phyloP scores from a whole-genome alignment of 306 rosid genomes.

The Quercus aquifolioides region DNA sequence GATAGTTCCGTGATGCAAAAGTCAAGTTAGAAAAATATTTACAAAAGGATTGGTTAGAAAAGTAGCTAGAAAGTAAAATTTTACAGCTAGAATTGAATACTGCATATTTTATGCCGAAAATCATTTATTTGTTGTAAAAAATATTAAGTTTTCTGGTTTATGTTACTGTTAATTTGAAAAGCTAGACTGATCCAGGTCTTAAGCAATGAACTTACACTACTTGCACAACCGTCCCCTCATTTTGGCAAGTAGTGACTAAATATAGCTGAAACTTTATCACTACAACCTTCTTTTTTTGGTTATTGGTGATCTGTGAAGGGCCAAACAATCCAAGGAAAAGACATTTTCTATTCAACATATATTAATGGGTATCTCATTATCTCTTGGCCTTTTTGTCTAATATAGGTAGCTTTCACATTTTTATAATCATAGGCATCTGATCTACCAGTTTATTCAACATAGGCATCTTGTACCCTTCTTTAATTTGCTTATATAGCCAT shows the following conservation, averaged over 20 bases:
- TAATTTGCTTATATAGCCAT: conserved; percentile 14
- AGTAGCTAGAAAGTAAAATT: too few species aligned
- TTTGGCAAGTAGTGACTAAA: not conserved
- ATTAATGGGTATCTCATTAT: conserved; percentile 32
- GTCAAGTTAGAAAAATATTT: too few species aligned
- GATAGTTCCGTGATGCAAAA: too few species aligned
- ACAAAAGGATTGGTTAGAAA: too few species aligned
- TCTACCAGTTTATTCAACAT: conserved; percentile 9
- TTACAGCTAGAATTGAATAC: not conserved
- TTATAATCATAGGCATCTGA: conserved; percentile 25
- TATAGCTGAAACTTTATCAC: not conserved
- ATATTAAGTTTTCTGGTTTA: too few species aligned
- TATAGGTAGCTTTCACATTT: not conserved
- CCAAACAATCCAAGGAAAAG: conserved; percentile 2
- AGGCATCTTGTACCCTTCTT: conserved; percentile 35
- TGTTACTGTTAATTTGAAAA: not conserved
- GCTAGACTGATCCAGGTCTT: not conserved
- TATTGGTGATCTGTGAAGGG: not conserved
- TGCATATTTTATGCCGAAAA: not conserved
- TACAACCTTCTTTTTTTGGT: not conserved
- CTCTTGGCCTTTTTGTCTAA: conserved; percentile 27
- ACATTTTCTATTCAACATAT: conserved; percentile 16
- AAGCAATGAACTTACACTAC: not conserved
- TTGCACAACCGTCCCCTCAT: not conserved
- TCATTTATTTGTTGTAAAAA: not conserved